These are phyloP conservation scores for Phytopythium mirpurense DNA, from an alignment of 352 stramenopile genomes.

Conservation along the genomic window DNA sequence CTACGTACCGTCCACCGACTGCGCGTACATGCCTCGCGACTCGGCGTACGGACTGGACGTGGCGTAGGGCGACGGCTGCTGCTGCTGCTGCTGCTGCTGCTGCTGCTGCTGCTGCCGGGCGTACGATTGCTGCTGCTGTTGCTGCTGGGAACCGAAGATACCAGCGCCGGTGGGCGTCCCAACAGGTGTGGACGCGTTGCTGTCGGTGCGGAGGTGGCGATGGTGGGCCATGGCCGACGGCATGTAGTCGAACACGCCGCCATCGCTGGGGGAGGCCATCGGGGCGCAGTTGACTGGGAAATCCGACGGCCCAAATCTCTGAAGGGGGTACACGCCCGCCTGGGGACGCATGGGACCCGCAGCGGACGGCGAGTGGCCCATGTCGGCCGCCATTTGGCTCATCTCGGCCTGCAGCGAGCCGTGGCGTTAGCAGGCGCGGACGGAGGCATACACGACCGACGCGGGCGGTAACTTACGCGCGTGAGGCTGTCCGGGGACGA, in stretches of 20 bases:
- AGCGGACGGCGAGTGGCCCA: neutral
- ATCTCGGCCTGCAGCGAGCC: neutral
- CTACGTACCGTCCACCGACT: conserved; percentile 12
- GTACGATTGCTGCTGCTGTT: too few relatives aligned
- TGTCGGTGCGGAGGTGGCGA: conserved; percentile 12
- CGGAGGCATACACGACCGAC: too few relatives aligned
- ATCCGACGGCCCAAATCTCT: conserved; percentile 7
- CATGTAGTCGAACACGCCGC: conserved; percentile 36
- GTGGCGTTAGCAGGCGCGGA: too few relatives aligned
- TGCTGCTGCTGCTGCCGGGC: too few relatives aligned
- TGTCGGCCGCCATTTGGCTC: neutral
- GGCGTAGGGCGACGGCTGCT: conserved; percentile 5
- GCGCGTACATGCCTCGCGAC: conserved; percentile 1
- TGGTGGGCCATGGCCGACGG: conserved; percentile 32
- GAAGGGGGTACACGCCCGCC: conserved; percentile 30
- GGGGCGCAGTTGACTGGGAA: conserved; percentile 6
- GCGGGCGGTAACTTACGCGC: conserved; percentile 12
- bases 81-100: too few relatives aligned
- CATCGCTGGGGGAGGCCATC: neutral
- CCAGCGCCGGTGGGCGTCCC: conserved; percentile 10
- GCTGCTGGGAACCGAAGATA: conserved; percentile 20
- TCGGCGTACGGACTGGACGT: conserved; percentile 8
- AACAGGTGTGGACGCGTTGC: neutral
- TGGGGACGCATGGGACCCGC: neutral
- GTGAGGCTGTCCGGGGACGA: conserved; percentile 21